phyloP scores from a whole-genome alignment of 805 yeast species.

The Phaffomyces thermotolerans region DNA sequence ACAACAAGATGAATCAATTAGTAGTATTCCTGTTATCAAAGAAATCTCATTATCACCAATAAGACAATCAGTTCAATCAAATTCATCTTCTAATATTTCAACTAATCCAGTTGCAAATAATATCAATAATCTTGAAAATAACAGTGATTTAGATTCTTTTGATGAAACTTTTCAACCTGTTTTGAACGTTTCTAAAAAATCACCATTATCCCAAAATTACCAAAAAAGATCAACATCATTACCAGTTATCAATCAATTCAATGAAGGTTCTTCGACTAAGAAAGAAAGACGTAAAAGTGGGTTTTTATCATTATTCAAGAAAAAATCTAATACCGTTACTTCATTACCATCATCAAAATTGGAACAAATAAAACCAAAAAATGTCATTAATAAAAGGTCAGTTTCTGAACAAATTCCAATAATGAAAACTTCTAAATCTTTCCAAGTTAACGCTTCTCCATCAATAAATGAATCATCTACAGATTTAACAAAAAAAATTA shows the following conservation, averaged over 20 bases:
- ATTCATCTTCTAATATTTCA: no score
- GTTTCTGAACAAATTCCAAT: constrained; percentile 12
- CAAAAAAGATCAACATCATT: constrained; percentile 20
- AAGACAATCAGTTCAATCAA: no score
- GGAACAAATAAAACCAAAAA: not conserved
- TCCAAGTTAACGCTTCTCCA: constrained; percentile 4
- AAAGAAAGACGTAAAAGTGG: constrained; percentile 14
- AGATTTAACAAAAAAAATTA: constrained; percentile 6
- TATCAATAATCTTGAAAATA: no score
- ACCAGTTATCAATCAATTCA: constrained; percentile 11
- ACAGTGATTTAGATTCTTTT: not conserved
- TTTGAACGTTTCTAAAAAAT: constrained; percentile 9
- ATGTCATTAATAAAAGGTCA: constrained; percentile 11
- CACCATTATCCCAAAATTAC: constrained; percentile 5
- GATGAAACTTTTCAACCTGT: no score
- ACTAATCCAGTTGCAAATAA: no score
- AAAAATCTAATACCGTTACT: constrained; percentile 7
- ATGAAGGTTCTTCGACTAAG: not conserved
- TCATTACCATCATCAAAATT: no score
- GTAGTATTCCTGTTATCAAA: no score
- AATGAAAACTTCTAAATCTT: constrained; percentile 12
- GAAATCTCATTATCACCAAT: no score
- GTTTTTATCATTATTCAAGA: constrained; percentile 18
- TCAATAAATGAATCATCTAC: not conserved
- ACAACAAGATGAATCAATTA: no score